Base-by-base conservation (phyloP, 2,329 filamentous ascomycete species). In the Diaporthe caulivora region DNA sequence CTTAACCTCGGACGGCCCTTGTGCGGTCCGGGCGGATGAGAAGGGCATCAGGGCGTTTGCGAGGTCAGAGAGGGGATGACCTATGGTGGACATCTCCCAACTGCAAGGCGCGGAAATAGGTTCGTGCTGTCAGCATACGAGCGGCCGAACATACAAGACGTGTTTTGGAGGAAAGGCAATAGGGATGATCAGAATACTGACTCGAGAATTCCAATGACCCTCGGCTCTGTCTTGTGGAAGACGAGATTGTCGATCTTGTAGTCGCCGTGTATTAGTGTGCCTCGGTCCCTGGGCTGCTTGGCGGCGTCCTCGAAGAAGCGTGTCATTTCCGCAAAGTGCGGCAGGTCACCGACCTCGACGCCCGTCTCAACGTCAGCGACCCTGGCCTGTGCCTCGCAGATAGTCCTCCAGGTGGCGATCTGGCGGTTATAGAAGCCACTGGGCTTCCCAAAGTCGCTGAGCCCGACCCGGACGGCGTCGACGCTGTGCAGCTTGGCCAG, bases 41-140 rank as follows among this genome's bases (percentile, higher is more conserved):
- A 85, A 89, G 11, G 88, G 88, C 10, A 85, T 86, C 34, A 92
- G 82, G 24, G 98, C 87, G 83, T 98, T 98, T 82, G 92, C 92
- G 53, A 98, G 86, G 81, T 99, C 97, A 8, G 94, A 96, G 29
- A 98, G 89, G 1, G 97, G 97, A 82, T 99, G 96, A n/a, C 97
- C 97, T 71, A 98, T 92, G 0, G 97, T 98, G 47, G 95, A 95
- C 95, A 99, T 98, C 86, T 98, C 97, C 96, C 96, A 98, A 84
- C 89, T 91, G 79, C 80, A 18, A n/a, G 26, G 60, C 34, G 55
- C 31, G 55, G 31, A n/a, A 24, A 31, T 31, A n/a, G 55, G 55
- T 58, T 71, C 5, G 44, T 18, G n/a, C 34, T 10, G 42, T 18
- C 17, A 47, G 72, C 11, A 42, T 11, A 34, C 7, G 37, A 6